Evolutionary conservation across 805 yeast genomes (phyloP).

Genomic region (Candida saitoana): DNA sequence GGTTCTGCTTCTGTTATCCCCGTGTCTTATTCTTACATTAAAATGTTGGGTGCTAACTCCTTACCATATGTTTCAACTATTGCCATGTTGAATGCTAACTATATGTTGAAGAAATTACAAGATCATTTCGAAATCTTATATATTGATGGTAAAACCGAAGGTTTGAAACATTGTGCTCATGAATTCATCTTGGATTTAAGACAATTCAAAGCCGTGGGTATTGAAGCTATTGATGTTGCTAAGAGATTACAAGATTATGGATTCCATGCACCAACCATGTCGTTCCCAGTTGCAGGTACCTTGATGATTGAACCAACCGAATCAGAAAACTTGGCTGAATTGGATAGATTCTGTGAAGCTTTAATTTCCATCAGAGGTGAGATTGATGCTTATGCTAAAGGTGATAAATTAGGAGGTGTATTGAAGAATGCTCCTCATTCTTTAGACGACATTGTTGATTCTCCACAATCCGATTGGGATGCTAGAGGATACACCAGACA

Average conservation of each 20-base stretch:
- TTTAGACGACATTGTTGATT: slow-evolving; percentile 65
- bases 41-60: slow-evolving; percentile 84
- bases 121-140: slow-evolving; percentile 74
- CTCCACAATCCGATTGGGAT: slow-evolving; percentile 66
- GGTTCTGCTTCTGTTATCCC: slow-evolving; percentile 94
- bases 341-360: slow-evolving; percentile 87
- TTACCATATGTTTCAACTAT: slow-evolving; percentile 82
- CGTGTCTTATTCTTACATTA: slow-evolving; percentile 91
- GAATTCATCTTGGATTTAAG: slow-evolving; percentile 92
- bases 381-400: slow-evolving; percentile 66
- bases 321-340: slow-evolving; percentile 81
- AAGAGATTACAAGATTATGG: slow-evolving; percentile 97
- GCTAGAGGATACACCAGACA: slow-evolving; percentile 86
- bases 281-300: slow-evolving; percentile 97
- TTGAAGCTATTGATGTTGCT: slow-evolving; percentile 95
- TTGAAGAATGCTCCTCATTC: slow-evolving; percentile 93
- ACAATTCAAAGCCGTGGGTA: slow-evolving; percentile 70
- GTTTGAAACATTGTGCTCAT: slow-evolving; percentile 83
- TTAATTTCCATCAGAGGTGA: slow-evolving; percentile 79
- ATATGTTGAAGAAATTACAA: slow-evolving; percentile 78
- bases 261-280: slow-evolving; percentile 98
- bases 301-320: slow-evolving; percentile 98
- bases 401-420: slow-evolving; percentile 61
- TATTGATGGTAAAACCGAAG: slow-evolving; percentile 46
- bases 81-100: slow-evolving; percentile 94